Percentiles rank a stretch among this genome's conserved stretches.
phyloP scores from a whole-genome alignment of 148 eudicot genomes.

The Chenopodium quinoa region DNA sequence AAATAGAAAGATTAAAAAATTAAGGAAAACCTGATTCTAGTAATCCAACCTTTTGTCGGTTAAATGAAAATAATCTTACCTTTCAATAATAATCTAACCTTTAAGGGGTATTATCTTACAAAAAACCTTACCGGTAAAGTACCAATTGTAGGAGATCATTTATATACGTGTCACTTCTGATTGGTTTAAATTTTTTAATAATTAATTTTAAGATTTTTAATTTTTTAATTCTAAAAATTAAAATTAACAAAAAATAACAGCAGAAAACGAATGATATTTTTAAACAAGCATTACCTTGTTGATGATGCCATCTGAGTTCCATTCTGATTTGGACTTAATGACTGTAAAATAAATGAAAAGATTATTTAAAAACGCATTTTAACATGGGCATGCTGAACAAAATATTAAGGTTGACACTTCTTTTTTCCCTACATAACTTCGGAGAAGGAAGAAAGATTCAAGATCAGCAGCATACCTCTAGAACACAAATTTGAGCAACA shows the following conservation, averaged over 20 bases:
- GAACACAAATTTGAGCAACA: slow-evolving; percentile 96
- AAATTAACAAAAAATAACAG: no score
- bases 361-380: slow-evolving; percentile 9
- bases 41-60: no score
- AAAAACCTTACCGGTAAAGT: no score
- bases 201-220: no score
- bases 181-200: no score
- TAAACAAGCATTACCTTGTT: slow-evolving; percentile 39
- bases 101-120: no score
- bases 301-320: slow-evolving; percentile 29
- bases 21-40: no score
- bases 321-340: slow-evolving; percentile 31
- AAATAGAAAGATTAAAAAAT: background rate
- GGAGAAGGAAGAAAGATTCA: slow-evolving; percentile 8
- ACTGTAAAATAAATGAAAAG: slow-evolving; percentile 43
- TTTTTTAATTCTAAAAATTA: no score
- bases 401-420: background rate
- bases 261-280: background rate
- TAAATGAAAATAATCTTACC: no score
- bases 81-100: no score
- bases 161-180: no score
- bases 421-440: background rate
- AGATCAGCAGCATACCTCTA: slow-evolving; percentile 60
- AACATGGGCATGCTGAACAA: background rate
- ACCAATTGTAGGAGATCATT: no score